phyloP scores from a whole-genome alignment of 2,329 filamentous ascomycete genomes.

The Neurospora crassa region DNA sequence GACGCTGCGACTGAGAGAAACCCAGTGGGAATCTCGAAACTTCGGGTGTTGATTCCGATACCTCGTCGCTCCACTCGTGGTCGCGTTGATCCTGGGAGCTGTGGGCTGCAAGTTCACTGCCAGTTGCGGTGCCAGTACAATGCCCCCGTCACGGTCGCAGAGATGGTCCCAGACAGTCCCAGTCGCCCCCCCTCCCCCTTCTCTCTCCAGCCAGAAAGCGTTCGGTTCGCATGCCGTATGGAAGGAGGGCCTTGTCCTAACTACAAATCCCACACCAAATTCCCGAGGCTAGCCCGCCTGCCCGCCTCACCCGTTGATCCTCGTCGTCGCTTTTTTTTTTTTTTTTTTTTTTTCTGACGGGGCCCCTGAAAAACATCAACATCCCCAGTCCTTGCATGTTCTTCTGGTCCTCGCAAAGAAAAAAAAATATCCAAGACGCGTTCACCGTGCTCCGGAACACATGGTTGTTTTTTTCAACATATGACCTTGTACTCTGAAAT shows the following conservation, averaged over 20 bases:
- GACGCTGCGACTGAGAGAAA: constrained; percentile 21
- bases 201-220: background rate
- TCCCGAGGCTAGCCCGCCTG: constrained; percentile 38
- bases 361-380: constrained; percentile 18
- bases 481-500: constrained; percentile 22
- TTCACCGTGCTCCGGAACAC: constrained; percentile 13
- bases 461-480: constrained; percentile 12
- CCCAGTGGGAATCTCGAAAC: constrained; percentile 29
- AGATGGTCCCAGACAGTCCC: background rate
- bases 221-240: constrained; percentile 16
- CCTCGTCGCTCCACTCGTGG: constrained; percentile 14
- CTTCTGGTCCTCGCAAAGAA: constrained; percentile 5
- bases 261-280: constrained; percentile 18
- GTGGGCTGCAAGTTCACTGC: background rate
- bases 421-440: constrained; percentile 20
- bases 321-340: constrained; percentile 27
- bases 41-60: constrained; percentile 29
- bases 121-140: background rate
- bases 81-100: constrained; percentile 12
- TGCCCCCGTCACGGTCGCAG: background rate
- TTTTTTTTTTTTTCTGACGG: constrained; percentile 17
- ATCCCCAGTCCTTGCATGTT: constrained; percentile 24
- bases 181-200: background rate
- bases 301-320: constrained; percentile 41
- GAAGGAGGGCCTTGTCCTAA: constrained; percentile 16